phyloP scores from a whole-genome alignment of 306 rosid species.

The Prunus mira region DNA sequence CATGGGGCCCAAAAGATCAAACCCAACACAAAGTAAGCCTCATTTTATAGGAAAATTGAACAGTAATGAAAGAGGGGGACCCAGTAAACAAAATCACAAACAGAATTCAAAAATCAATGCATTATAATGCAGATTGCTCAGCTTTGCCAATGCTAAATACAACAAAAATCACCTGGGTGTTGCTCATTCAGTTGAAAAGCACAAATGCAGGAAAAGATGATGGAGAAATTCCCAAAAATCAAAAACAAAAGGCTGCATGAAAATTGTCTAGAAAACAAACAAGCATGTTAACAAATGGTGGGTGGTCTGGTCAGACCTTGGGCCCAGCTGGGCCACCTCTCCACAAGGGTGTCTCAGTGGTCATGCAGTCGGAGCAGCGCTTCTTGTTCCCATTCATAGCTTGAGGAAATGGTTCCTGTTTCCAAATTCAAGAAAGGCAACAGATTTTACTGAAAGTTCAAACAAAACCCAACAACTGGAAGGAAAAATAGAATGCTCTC shows the following conservation, averaged over 20 bases:
- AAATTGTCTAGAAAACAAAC: not conserved
- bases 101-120: not conserved
- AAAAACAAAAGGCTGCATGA: not conserved
- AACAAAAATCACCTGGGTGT: not conserved
- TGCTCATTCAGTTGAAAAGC: not conserved
- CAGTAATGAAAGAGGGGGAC: not conserved
- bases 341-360: conserved; percentile 84
- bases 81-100: not conserved
- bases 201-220: not conserved
- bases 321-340: conserved; percentile 83
- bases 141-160: not conserved
- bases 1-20: not conserved
- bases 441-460: not conserved
- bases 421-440: not conserved
- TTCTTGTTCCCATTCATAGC: conserved; percentile 32
- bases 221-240: not conserved
- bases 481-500: not conserved
- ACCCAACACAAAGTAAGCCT: not conserved
- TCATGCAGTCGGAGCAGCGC: conserved; percentile 56
- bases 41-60: not conserved
- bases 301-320: conserved; percentile 41
- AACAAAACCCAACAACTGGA: not conserved
- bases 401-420: conserved; percentile 34
- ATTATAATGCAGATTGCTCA: no score
- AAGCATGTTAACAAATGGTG: not conserved